Evolutionary conservation across 2,329 filamentous ascomycete genomes (phyloP).

Genomic region (Ilyonectria robusta): DNA sequence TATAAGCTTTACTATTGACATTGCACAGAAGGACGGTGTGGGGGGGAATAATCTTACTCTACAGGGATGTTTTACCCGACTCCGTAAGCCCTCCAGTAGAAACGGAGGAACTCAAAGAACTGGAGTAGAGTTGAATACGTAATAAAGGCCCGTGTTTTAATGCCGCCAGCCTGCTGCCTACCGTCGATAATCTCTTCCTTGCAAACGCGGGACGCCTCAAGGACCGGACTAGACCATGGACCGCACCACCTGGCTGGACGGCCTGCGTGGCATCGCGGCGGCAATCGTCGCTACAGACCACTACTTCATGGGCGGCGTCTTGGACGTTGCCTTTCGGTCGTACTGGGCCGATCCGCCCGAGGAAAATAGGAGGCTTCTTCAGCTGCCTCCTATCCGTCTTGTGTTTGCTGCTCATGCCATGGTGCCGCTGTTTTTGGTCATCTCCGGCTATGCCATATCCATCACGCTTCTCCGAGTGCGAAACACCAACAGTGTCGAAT

Average conservation of each 20-base stretch:
- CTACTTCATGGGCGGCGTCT: slow-evolving; percentile 32
- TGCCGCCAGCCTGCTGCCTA: no score
- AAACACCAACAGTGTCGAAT: slow-evolving; percentile 21
- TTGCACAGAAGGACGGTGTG: no score
- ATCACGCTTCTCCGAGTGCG: slow-evolving; percentile 26
- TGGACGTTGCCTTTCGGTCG: slow-evolving; percentile 26
- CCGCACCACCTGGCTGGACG: slow-evolving; percentile 30
- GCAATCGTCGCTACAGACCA: slow-evolving; percentile 30
- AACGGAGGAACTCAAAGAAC: no score
- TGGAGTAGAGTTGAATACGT: no score
- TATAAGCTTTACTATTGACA: no score
- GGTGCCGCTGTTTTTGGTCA: slow-evolving; percentile 31
- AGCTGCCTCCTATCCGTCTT: slow-evolving; percentile 31
- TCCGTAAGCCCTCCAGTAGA: no score
- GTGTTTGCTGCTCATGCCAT: slow-evolving; percentile 29
- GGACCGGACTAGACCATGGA: slow-evolving; percentile 12
- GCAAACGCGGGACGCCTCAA: neutral
- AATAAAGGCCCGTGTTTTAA: no score
- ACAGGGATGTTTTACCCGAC: no score
- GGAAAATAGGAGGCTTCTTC: slow-evolving; percentile 28
- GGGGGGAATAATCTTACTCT: no score
- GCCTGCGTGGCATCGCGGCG: slow-evolving; percentile 32
- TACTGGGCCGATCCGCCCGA: slow-evolving; percentile 32
- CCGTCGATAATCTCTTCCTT: neutral
- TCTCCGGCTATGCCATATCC: slow-evolving; percentile 32